Percentiles rank a stretch among this genome's conserved stretches.
Conservation (phyloP, 2,329 filamentous ascomycete species). For the Zymoseptoria ardabiliae region DNA sequence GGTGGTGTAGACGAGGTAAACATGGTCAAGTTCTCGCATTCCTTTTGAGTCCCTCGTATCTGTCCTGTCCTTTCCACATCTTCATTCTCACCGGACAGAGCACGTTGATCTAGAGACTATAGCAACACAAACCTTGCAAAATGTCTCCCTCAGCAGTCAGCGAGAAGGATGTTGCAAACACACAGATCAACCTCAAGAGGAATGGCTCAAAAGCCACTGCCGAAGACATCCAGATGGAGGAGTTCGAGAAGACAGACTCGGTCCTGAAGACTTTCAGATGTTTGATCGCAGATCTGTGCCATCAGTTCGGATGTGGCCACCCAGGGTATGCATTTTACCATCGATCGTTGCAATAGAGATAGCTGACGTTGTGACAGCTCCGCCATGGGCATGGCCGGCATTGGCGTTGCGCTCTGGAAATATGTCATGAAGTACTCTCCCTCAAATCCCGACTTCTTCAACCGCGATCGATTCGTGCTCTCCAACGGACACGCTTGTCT, state of each 20-base stretch:
- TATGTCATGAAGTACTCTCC: slow-evolving; percentile 56
- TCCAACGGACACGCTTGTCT: slow-evolving; percentile 54
- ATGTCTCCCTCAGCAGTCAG: slow-evolving; percentile 24
- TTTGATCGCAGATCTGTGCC: slow-evolving; percentile 60
- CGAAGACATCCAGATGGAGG: slow-evolving; percentile 23
- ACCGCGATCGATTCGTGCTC: slow-evolving; percentile 56
- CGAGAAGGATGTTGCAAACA: slow-evolving; percentile 20
- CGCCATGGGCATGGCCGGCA: slow-evolving; percentile 55
- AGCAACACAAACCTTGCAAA: slow-evolving; percentile 1
- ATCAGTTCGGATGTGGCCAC: slow-evolving; percentile 64
- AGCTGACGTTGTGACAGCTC: slow-evolving; percentile 30
- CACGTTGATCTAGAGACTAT: not conserved
- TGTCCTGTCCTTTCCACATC: not conserved
- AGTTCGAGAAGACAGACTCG: slow-evolving; percentile 33
- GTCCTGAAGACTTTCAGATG: slow-evolving; percentile 55
- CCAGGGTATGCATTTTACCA: slow-evolving; percentile 46
- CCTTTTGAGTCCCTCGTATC: not conserved
- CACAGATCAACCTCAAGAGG: slow-evolving; percentile 20
- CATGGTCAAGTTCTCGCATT: not conserved
- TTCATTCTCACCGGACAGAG: slow-evolving; percentile 1
- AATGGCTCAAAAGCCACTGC: slow-evolving; percentile 12
- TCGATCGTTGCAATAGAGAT: not conserved
- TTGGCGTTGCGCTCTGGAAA: slow-evolving; percentile 55
- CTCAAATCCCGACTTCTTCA: slow-evolving; percentile 49
- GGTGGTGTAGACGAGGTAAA: not conserved